These are phyloP conservation scores for Coemansia guatemalensis DNA, from an alignment of 192 early-diverging fungal genomes.

Conservation along the genomic window DNA sequence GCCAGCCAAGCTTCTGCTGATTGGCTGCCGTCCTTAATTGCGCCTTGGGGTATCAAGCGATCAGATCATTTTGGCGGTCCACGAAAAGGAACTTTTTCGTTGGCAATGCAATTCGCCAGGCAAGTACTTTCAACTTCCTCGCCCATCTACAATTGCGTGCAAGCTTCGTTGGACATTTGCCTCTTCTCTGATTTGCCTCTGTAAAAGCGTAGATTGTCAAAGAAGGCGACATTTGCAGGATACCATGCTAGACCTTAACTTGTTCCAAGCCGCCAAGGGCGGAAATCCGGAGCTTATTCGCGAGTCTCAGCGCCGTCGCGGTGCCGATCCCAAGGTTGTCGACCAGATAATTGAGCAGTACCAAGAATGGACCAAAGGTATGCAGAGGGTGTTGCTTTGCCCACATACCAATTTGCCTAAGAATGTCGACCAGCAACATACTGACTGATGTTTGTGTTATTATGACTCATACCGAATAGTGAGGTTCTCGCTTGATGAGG, in stretches of 20 bases:
- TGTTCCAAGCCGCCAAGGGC: slow-evolving; percentile 87
- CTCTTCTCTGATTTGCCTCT: neutral
- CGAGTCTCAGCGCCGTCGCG: slow-evolving; percentile 91
- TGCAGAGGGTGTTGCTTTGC: neutral
- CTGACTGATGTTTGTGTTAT: neutral
- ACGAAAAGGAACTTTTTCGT: neutral
- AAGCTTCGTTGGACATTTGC: neutral
- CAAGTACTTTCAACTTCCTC: neutral
- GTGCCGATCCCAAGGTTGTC: slow-evolving; percentile 78
- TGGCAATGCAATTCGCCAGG: neutral
- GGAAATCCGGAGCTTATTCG: slow-evolving; percentile 90
- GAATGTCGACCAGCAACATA: neutral
- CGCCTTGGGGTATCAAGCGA: neutral
- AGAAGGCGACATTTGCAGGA: neutral
- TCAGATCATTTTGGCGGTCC: neutral
- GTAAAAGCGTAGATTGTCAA: neutral
- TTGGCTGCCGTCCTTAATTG: neutral
- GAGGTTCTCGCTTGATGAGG: slow-evolving; percentile 81
- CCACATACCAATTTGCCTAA: neutral
- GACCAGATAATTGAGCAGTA: slow-evolving; percentile 92
- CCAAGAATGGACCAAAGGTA: slow-evolving; percentile 86
- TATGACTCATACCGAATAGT: slow-evolving; percentile 52
- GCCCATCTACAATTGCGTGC: neutral
- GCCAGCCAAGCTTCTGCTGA: neutral
- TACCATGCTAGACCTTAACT: slow-evolving; percentile 87